A percentile compares a stretch with the other conserved stretches of the same genome.
Evolutionary conservation across 805 yeast genomes (phyloP).

Genomic region (Blastobotrys chiropterorum): DNA sequence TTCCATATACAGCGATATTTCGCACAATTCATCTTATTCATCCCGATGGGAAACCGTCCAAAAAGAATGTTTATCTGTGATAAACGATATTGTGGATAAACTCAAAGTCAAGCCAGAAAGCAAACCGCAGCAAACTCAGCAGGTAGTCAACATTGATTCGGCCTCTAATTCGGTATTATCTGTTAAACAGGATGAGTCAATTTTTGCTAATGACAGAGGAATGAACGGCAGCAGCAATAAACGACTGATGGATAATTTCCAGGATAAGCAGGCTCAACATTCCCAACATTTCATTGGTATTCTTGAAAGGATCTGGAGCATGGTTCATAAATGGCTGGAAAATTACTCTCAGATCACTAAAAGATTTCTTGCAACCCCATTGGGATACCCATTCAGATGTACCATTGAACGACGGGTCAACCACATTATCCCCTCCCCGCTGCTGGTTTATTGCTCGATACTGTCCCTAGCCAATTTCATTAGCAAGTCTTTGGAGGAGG

Average conservation of each 20-base stretch:
- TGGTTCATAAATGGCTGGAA: background rate
- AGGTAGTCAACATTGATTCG: background rate
- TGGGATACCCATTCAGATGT: conserved; percentile 31
- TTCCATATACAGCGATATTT: conserved; percentile 32
- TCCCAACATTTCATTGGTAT: conserved; percentile 18
- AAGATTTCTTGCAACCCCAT: conserved; percentile 18
- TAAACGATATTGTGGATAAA: conserved; percentile 12
- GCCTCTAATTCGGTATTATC: conserved; percentile 2
- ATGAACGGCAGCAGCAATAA: conserved; percentile 3
- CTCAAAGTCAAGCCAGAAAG: conserved; percentile 3
- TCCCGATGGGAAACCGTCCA: conserved; percentile 30
- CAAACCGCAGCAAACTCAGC: conserved; percentile 8
- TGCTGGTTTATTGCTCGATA: conserved; percentile 27
- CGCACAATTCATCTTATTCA: conserved; percentile 21
- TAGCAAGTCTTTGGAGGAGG: conserved; percentile 32
- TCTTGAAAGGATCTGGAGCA: conserved; percentile 1
- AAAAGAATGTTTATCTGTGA: conserved; percentile 20
- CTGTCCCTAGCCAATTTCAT: conserved; percentile 28
- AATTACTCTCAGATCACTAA: conserved; percentile 10
- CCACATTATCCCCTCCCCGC: conserved; percentile 23
- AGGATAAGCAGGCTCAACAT: conserved; percentile 22
- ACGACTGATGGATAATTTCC: conserved; percentile 18
- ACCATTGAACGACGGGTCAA: conserved; percentile 28
- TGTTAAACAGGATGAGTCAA: conserved; percentile 6
- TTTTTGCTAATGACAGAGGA: conserved; percentile 5